A percentile compares a stretch with the other conserved stretches of the same genome.
Conservation (phyloP, 2,329 filamentous ascomycete species). For the Mycosphaerelloides madeirae region DNA sequence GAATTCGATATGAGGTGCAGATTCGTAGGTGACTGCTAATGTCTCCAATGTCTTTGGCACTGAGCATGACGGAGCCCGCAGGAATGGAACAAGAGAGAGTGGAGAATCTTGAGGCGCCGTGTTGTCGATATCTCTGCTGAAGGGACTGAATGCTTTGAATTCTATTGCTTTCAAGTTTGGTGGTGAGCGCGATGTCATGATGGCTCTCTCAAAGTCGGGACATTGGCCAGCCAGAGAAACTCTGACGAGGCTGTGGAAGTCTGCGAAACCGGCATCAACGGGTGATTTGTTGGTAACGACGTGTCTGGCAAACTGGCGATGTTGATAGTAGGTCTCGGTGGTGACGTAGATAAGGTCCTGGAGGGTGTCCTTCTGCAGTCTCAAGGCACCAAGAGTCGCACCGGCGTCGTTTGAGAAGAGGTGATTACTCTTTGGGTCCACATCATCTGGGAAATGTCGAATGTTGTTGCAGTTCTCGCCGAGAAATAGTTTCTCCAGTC, state of each 20-base stretch:
- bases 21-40: constrained; percentile 7
- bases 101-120: not conserved
- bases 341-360: constrained; percentile 17
- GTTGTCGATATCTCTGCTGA: constrained; percentile 5
- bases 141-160: constrained; percentile 7
- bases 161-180: constrained; percentile 13
- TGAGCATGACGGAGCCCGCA: constrained; percentile 17
- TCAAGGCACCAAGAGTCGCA: constrained; percentile 12
- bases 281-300: not conserved
- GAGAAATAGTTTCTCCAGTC: constrained; percentile 15
- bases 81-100: constrained; percentile 13
- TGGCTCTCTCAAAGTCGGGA: constrained; percentile 19
- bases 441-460: constrained; percentile 10
- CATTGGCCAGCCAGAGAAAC: constrained; percentile 16
- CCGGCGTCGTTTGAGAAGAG: constrained; percentile 16
- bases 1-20: not conserved
- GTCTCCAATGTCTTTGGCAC: constrained; percentile 4
- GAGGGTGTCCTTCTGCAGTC: constrained; percentile 19
- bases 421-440: constrained; percentile 15
- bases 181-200: constrained; percentile 17
- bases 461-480: constrained; percentile 22
- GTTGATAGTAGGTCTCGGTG: constrained; percentile 5
- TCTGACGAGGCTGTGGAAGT: constrained; percentile 13
- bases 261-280: constrained; percentile 16
- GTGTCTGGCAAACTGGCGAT: constrained; percentile 1